Conservation (phyloP, 768 basidiomycete species). For the Rhodotorula graminis region DNA sequence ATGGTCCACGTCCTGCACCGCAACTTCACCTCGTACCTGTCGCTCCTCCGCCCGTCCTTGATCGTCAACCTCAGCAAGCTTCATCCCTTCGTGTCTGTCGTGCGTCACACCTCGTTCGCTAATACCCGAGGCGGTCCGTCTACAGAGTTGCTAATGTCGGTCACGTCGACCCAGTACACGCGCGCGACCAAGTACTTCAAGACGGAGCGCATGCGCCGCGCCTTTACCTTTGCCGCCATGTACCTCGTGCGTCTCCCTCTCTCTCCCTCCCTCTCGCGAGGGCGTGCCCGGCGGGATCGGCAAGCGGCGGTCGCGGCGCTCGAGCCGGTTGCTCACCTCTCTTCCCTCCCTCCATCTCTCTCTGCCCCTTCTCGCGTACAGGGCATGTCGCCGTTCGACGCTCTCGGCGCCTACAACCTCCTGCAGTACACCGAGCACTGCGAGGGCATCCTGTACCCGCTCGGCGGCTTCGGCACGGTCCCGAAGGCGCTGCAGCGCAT, state of each 20-base stretch:
- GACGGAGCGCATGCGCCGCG: constrained; percentile 48
- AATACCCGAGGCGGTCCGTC: not conserved
- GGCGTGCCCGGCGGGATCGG: not conserved
- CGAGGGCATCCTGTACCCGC: constrained; percentile 48
- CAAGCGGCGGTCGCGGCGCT: not conserved
- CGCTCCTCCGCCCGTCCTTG: constrained; percentile 47
- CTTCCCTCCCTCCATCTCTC: not conserved
- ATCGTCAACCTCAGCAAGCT: constrained; percentile 45
- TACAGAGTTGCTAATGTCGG: constrained; percentile 31
- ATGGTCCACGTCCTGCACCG: constrained; percentile 48
- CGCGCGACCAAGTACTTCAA: constrained; percentile 42
- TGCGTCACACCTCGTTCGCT: constrained; percentile 20
- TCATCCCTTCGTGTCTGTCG: constrained; percentile 47
- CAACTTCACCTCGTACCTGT: constrained; percentile 47
- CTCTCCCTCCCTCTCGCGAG: too few species aligned
- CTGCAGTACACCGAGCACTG: constrained; percentile 50
- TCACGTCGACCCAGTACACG: constrained; percentile 34
- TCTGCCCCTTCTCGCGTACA: not conserved
- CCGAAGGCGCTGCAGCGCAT: constrained; percentile 46
- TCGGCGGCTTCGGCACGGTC: constrained; percentile 44
- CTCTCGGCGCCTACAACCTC: constrained; percentile 50
- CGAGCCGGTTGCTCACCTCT: too few species aligned
- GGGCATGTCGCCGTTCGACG: constrained; percentile 50
- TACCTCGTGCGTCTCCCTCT: constrained; percentile 38
- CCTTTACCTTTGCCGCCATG: constrained; percentile 51